Evolutionary conservation across 805 yeast genomes (phyloP).

Genomic region (Lipomyces oligophaga): DNA sequence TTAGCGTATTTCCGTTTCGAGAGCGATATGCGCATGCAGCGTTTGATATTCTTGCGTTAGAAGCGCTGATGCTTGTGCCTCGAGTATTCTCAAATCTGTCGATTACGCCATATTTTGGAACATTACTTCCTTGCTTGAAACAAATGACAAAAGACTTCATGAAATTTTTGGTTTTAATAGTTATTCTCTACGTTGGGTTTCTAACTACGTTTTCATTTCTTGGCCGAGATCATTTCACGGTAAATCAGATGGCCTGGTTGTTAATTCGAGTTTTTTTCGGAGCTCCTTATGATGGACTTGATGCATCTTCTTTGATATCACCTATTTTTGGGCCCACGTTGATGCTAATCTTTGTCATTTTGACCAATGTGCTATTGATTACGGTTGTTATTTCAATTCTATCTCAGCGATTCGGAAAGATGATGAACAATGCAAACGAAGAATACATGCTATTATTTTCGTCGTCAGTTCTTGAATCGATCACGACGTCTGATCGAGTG

Average conservation of each 20-base stretch:
- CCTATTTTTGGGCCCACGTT: slow-evolving; percentile 36
- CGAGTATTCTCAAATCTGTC: slow-evolving; percentile 35
- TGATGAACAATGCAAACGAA: slow-evolving; percentile 38
- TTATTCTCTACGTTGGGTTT: slow-evolving; percentile 36
- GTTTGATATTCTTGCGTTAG: slow-evolving; percentile 35
- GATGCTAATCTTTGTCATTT: slow-evolving; percentile 37
- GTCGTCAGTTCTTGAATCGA: slow-evolving; percentile 35
- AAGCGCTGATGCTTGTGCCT: slow-evolving; percentile 36
- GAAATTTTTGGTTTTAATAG: slow-evolving; percentile 33
- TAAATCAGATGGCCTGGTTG: slow-evolving; percentile 36
- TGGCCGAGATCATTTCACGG: slow-evolving; percentile 34
- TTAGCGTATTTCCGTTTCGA: slow-evolving; percentile 16
- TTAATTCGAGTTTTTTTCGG: slow-evolving; percentile 38
- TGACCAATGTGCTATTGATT: slow-evolving; percentile 33
- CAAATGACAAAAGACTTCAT: slow-evolving; percentile 35
- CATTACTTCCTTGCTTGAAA: slow-evolving; percentile 36
- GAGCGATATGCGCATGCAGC: slow-evolving; percentile 28
- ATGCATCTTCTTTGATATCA: slow-evolving; percentile 34
- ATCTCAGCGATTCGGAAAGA: slow-evolving; percentile 35
- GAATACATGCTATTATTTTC: slow-evolving; percentile 36
- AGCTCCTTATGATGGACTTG: slow-evolving; percentile 36
- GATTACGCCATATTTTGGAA: slow-evolving; percentile 37
- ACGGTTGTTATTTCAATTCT: slow-evolving; percentile 39
- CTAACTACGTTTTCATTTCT: slow-evolving; percentile 37
- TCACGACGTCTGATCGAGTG: slow-evolving; percentile 36